These are phyloP conservation scores for Aureobasidium subglaciale DNA, from an alignment of 2,329 filamentous ascomycete genomes.

Conservation along the genomic window DNA sequence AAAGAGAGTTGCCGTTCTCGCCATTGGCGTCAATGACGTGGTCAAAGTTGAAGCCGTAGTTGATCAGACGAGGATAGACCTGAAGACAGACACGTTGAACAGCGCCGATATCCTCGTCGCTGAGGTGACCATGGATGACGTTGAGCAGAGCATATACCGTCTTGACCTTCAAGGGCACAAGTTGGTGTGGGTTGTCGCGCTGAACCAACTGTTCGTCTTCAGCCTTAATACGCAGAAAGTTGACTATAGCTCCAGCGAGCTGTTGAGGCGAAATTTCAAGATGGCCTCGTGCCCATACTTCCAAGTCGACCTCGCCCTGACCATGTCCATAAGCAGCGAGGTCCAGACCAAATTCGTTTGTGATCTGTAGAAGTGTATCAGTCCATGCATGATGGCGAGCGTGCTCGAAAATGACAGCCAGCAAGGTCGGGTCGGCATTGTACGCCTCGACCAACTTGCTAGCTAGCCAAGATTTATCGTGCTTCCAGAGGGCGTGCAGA, in stretches of 20 bases:
- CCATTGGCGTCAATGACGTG: slow-evolving; percentile 85
- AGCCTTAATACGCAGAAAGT: slow-evolving; percentile 79
- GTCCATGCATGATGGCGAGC: slow-evolving; percentile 78
- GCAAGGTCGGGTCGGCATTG: slow-evolving; percentile 59
- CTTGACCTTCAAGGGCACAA: slow-evolving; percentile 67
- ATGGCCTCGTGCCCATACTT: slow-evolving; percentile 70
- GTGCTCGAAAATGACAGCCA: slow-evolving; percentile 68
- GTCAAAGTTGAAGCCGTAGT: slow-evolving; percentile 72
- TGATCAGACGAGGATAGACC: slow-evolving; percentile 88
- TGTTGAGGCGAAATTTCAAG: slow-evolving; percentile 42
- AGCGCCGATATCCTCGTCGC: slow-evolving; percentile 63
- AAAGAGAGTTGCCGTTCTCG: slow-evolving; percentile 70
- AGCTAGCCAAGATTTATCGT: slow-evolving; percentile 81
- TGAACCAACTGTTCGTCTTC: slow-evolving; percentile 71
- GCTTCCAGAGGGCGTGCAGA: slow-evolving; percentile 83
- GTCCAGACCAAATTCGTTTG: slow-evolving; percentile 80
- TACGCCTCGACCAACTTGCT: slow-evolving; percentile 72
- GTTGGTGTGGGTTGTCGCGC: slow-evolving; percentile 61
- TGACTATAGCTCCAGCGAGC: slow-evolving; percentile 64
- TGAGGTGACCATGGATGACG: slow-evolving; percentile 58
- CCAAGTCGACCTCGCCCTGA: slow-evolving; percentile 69
- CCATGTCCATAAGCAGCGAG: slow-evolving; percentile 80
- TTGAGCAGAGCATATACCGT: slow-evolving; percentile 75
- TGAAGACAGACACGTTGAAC: slow-evolving; percentile 86
- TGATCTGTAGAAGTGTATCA: slow-evolving; percentile 68